These are phyloP conservation scores for Leptographium wingfieldii DNA, from an alignment of 2,329 filamentous ascomycete genomes.

Conservation along the genomic window DNA sequence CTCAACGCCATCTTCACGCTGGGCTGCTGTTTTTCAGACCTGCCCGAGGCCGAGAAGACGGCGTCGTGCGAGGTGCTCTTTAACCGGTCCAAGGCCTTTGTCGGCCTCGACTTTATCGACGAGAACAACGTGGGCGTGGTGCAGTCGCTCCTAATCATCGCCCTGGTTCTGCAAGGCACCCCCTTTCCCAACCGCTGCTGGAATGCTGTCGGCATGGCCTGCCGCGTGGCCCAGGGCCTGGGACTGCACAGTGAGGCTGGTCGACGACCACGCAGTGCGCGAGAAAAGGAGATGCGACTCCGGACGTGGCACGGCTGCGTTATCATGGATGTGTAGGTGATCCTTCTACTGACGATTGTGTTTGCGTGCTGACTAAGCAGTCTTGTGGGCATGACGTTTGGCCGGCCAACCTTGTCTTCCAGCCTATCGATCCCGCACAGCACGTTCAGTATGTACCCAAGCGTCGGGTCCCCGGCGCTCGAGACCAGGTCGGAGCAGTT, in stretches of 20 bases:
- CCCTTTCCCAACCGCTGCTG: conserved; percentile 27
- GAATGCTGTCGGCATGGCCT: conserved; percentile 29
- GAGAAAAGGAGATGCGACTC: conserved; percentile 1
- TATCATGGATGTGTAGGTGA: conserved; percentile 3
- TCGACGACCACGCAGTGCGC: not conserved
- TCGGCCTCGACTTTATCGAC: conserved; percentile 26
- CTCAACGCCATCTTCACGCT: conserved; percentile 31
- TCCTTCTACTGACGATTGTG: not conserved
- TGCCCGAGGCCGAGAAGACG: conserved; percentile 13
- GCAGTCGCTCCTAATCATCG: conserved; percentile 22
- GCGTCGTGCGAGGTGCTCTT: conserved; percentile 22
- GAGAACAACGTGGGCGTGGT: conserved; percentile 22
- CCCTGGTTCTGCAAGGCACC: conserved; percentile 27
- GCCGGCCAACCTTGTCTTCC: conserved; percentile 7
- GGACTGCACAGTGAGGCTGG: conserved; percentile 23
- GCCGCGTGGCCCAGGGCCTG: conserved; percentile 26
- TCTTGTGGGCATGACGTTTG: conserved; percentile 10
- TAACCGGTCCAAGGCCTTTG: conserved; percentile 21
- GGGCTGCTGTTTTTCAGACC: conserved; percentile 13
- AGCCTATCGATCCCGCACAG: conserved; percentile 4
- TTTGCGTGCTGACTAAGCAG: not conserved
- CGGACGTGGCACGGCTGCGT: conserved; percentile 8
- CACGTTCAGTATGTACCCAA: not conserved
- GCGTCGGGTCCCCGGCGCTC: not conserved
- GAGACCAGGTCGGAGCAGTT: not conserved